Evolutionary conservation across 495 filamentous ascomycete genomes (phyloP).

Genomic region (Umbilicaria muhlenbergii): DNA sequence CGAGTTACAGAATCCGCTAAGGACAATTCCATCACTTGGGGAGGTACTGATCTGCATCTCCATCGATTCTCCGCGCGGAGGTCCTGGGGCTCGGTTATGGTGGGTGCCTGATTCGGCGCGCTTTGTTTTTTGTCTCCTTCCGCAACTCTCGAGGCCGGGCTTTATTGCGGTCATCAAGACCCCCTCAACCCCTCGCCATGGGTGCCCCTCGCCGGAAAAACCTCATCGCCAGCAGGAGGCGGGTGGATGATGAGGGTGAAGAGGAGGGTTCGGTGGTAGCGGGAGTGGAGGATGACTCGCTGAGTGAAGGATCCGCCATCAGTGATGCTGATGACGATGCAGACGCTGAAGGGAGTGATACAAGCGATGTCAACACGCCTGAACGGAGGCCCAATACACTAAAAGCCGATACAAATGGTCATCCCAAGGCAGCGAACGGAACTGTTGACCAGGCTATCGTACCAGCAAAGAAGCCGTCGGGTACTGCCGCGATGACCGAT

Average conservation of each 20-base stretch:
- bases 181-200: conserved; percentile 23
- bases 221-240: conserved; percentile 58
- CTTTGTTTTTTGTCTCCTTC: too few relatives aligned
- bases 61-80: too few relatives aligned
- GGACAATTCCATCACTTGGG: too few relatives aligned
- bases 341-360: conserved; percentile 56
- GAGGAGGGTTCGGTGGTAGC: conserved; percentile 51
- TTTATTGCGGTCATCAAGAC: not conserved
- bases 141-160: too few relatives aligned
- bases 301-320: conserved; percentile 63
- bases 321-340: conserved; percentile 68
- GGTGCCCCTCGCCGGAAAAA: conserved; percentile 49
- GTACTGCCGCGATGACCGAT: conserved; percentile 35
- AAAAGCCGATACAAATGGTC: conserved; percentile 26
- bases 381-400: conserved; percentile 22
- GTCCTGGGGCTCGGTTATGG: too few relatives aligned
- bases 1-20: too few relatives aligned
- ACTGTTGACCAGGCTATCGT: conserved; percentile 14
- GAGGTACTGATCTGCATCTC: too few relatives aligned
- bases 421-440: conserved; percentile 26
- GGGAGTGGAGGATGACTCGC: conserved; percentile 63
- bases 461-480: conserved; percentile 5
- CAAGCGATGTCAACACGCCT: conserved; percentile 48
- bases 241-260: conserved; percentile 64
- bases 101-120: too few relatives aligned